Base-by-base conservation (phyloP, 495 filamentous ascomycete species). In the Lasiosphaeria hispida region DNA sequence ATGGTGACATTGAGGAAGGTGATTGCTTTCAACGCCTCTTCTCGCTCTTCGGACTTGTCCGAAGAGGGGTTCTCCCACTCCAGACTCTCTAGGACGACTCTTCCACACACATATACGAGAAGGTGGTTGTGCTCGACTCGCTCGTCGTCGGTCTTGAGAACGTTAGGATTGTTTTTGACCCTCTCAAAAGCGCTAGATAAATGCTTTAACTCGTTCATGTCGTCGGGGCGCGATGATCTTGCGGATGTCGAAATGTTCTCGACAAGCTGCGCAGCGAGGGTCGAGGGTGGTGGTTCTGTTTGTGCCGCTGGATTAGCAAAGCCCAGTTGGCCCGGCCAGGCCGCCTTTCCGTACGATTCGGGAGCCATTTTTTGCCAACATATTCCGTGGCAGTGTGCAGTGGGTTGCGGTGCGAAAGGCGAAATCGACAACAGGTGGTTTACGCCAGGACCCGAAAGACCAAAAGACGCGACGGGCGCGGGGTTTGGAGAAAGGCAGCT, bases 91-190 rank as follows among this genome's bases (percentile, higher is more conserved):
- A 98, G 72, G 17, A 92, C 88, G 43, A 90, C 90, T 63, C 89
- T 85, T 48, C 89, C 80, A 61, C 95, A 87, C 58, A 96, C 87
- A 61, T 85, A 87, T 36, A 97, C 86, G 19, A 97, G 79, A 71
- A 89, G 87, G 67, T 89, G 85, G 60, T 93, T 90, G 67, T 91
- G 83, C 7, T 85, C 80, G 48, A 89, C 70, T 58, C 86, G 84
- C 51, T 89, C 84, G 57, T 87, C 83, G 6, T 78, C 53, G n/a
- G 77, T 66, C 57, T 75, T 65, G 30, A 77, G 61, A n/a, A 69
- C 60, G 8, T 59, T 60, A 13, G 75, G 73, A 14, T 79, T 58
- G 44, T 70, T 69, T 43, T 78, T 76, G 42, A 75, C 70, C 0
- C 69, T 63, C 36, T 79, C 74, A 15, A 79, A 75, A 4, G 66